A percentile compares a stretch with the other conserved stretches of the same genome.
Evolutionary conservation across 352 stramenopile genomes (phyloP).

Genomic region (Pythium apleroticum): DNA sequence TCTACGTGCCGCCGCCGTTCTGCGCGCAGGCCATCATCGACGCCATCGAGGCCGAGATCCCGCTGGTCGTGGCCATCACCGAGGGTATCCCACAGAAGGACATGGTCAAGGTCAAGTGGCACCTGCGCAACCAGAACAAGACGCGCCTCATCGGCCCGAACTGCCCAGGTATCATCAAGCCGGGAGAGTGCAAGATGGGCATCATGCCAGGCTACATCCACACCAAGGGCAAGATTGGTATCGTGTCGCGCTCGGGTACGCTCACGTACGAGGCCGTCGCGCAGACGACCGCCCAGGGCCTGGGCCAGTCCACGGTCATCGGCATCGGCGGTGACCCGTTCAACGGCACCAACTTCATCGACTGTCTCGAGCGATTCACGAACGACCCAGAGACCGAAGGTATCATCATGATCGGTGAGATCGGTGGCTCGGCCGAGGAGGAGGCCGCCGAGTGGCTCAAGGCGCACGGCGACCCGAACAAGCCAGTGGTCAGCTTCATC

Average conservation of each 20-base stretch:
- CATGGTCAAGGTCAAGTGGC: slow-evolving; percentile 98
- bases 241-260: slow-evolving; percentile 98
- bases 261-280: slow-evolving; percentile 99
- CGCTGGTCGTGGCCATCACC: slow-evolving; percentile 97
- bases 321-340: slow-evolving; percentile 99
- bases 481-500: slow-evolving; percentile 99
- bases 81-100: slow-evolving; percentile 99
- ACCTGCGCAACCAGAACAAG: slow-evolving; percentile 90
- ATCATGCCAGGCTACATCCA: slow-evolving; percentile 99
- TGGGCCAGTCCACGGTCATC: slow-evolving; percentile 99
- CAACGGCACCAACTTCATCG: slow-evolving; percentile 99
- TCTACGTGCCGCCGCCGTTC: slow-evolving; percentile 99
- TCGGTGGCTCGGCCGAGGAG: slow-evolving; percentile 98
- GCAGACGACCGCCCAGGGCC: slow-evolving; percentile 95
- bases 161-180: slow-evolving; percentile 99
- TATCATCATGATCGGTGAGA: slow-evolving; percentile 99
- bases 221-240: slow-evolving; percentile 97
- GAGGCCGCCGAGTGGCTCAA: slow-evolving; percentile 98
- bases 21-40: slow-evolving; percentile 98
- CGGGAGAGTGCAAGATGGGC: slow-evolving; percentile 99
- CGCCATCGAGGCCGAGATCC: slow-evolving; percentile 96
- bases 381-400: slow-evolving; percentile 98
- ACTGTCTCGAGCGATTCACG: slow-evolving; percentile 98
- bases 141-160: slow-evolving; percentile 99
- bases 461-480: slow-evolving; percentile 96